Percentiles rank a stretch among this genome's conserved stretches.
Evolutionary conservation across 208 protist species (phyloP).

Genomic region (Leishmania major): DNA sequence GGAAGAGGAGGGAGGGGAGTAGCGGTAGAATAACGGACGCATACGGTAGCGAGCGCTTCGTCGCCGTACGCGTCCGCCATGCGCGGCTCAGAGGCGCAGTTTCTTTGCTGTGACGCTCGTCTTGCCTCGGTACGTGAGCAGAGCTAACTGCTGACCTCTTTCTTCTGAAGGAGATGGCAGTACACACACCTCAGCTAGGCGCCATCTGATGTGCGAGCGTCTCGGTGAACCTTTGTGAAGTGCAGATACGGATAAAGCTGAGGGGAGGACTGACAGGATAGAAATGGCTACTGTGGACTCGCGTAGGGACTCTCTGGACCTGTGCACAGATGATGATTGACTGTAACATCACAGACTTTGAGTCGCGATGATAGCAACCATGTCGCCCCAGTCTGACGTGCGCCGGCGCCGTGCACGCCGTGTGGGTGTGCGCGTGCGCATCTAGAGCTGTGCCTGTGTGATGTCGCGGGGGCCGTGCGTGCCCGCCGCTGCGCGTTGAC

Average conservation of each 20-base stretch:
- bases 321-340: constrained; percentile 12
- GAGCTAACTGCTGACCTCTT: background rate
- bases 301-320: background rate
- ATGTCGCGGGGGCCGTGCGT: background rate
- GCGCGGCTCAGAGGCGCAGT: background rate
- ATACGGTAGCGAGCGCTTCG: background rate
- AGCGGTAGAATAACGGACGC: background rate
- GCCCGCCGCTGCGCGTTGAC: background rate
- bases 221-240: background rate
- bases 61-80: background rate
- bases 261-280: background rate
- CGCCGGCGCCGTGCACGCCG: background rate
- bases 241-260: background rate
- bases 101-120: background rate
- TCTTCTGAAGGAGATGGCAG: background rate
- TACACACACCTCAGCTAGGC: background rate
- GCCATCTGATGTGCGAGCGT: background rate
- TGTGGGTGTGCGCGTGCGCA: background rate
- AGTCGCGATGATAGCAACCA: constrained; percentile 12
- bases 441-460: background rate
- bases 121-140: background rate
- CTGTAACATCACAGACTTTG: constrained; percentile 9
- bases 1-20: background rate
- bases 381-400: constrained; percentile 11
- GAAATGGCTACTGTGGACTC: background rate